phyloP scores from a whole-genome alignment of 257 asterid species.

The Scutellaria minor region DNA sequence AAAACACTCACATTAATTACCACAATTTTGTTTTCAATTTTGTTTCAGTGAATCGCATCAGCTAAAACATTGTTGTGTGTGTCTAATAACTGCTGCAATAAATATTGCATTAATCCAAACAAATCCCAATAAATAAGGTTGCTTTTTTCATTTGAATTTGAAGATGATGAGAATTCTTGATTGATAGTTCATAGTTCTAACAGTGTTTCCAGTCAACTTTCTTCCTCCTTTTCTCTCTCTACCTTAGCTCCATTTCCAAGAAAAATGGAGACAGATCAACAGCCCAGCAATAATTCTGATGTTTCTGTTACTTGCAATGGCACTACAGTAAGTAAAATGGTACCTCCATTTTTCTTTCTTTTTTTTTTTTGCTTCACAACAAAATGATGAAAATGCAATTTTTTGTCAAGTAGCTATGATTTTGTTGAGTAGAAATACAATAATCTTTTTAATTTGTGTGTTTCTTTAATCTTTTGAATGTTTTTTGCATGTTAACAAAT shows the following conservation, averaged over 20 bases:
- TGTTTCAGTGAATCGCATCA: too few species aligned
- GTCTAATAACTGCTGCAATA: background rate
- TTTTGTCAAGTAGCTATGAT: conserved; percentile 32
- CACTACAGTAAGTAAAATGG: too few species aligned
- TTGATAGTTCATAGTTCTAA: background rate
- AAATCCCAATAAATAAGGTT: background rate
- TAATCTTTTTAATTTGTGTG: background rate
- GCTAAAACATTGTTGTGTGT: background rate
- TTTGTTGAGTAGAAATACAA: background rate
- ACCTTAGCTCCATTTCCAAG: background rate
- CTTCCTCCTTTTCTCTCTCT: background rate
- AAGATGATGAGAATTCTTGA: background rate
- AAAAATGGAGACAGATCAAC: conserved; percentile 31
- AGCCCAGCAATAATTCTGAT: conserved; percentile 10
- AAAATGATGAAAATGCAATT: conserved; percentile 14
- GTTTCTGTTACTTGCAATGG: background rate
- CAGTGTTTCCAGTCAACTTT: background rate
- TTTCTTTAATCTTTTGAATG: background rate
- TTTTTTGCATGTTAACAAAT: conserved; percentile 9
- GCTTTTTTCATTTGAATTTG: background rate
- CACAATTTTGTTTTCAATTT: too few species aligned
- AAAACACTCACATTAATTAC: too few species aligned
- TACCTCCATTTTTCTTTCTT: too few species aligned
- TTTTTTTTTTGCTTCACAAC: background rate
- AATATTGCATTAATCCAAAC: background rate